These are phyloP conservation scores for Paratrypanosoma confusum DNA, from an alignment of 208 protist species.

Conservation along the genomic window DNA sequence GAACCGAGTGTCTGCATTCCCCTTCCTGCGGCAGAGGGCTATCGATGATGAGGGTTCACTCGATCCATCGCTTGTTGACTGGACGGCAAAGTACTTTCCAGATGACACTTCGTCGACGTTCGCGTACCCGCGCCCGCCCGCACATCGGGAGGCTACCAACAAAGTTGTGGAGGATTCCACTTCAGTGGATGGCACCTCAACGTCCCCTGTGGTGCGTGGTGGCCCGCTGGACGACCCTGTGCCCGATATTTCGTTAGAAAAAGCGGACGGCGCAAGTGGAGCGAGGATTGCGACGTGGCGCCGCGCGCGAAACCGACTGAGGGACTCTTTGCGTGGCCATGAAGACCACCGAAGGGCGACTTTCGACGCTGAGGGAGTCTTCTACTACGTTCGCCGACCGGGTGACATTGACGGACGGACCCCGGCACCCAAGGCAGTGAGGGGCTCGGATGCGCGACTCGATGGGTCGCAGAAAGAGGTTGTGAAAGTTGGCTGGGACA, in stretches of 20 bases:
- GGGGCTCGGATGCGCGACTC: slow-evolving; percentile 40
- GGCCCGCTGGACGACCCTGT: too few relatives aligned
- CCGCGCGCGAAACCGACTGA: slow-evolving; percentile 50
- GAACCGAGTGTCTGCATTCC: slow-evolving; percentile 45
- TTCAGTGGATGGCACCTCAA: too few relatives aligned
- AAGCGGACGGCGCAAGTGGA: too few relatives aligned
- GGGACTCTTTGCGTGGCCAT: slow-evolving; percentile 54
- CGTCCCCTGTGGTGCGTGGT: too few relatives aligned
- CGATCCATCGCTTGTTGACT: slow-evolving; percentile 82
- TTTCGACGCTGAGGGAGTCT: slow-evolving; percentile 81
- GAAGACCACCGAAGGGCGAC: slow-evolving; percentile 64
- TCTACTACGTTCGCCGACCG: slow-evolving; percentile 62
- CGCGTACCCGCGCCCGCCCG: slow-evolving; percentile 25
- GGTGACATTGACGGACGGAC: slow-evolving; percentile 39
- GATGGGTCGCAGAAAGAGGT: slow-evolving; percentile 15
- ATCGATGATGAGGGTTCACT: slow-evolving; percentile 55
- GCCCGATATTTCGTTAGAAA: too few relatives aligned
- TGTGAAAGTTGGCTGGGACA: slow-evolving; percentile 79
- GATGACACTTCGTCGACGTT: slow-evolving; percentile 66
- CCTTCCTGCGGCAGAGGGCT: slow-evolving; percentile 73
- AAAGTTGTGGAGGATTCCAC: background rate
- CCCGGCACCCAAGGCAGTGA: slow-evolving; percentile 40
- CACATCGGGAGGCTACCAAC: background rate
- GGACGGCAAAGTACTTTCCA: slow-evolving; percentile 85
- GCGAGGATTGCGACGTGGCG: too few relatives aligned